phyloP scores from a whole-genome alignment of 2,329 filamentous ascomycete genomes.

The Diaporthe ampelina region DNA sequence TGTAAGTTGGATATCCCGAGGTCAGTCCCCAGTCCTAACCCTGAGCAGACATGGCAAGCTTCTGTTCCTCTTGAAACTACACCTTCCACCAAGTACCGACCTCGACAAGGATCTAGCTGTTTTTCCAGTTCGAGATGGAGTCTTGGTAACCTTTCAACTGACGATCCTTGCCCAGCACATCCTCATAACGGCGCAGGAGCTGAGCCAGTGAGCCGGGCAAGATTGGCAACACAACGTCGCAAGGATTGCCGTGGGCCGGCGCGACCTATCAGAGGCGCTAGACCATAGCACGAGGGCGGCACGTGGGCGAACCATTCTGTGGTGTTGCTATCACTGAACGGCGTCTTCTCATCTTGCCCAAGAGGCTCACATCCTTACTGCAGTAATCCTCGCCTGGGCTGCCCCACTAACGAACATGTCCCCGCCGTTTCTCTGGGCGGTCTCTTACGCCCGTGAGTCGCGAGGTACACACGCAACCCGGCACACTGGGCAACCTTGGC shows the following conservation, averaged over 20 bases:
- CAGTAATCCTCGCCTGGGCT: background rate
- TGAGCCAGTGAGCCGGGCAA: background rate
- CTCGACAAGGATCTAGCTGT: background rate
- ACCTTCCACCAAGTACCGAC: background rate
- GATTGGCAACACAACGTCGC: conserved; percentile 18
- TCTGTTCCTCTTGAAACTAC: too few relatives aligned
- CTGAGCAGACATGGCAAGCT: background rate
- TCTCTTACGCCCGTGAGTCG: background rate
- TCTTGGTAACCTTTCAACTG: background rate
- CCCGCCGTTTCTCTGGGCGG: background rate
- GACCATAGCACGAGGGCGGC: conserved; percentile 16
- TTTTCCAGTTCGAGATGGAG: background rate
- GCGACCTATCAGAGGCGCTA: conserved; percentile 24
- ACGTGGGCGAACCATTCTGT: background rate
- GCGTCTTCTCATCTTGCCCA: background rate
- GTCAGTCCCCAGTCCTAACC: conserved; percentile 18
- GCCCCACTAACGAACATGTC: conserved; percentile 5
- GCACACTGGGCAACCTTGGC: conserved; percentile 9
- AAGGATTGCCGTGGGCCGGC: conserved; percentile 1
- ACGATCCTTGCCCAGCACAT: background rate
- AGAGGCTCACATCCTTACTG: background rate
- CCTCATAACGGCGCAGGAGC: background rate
- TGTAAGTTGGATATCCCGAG: background rate
- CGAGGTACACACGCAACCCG: background rate
- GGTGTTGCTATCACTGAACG: background rate